Conservation (phyloP, 495 filamentous ascomycete species). For the Aspergillus leporis region DNA sequence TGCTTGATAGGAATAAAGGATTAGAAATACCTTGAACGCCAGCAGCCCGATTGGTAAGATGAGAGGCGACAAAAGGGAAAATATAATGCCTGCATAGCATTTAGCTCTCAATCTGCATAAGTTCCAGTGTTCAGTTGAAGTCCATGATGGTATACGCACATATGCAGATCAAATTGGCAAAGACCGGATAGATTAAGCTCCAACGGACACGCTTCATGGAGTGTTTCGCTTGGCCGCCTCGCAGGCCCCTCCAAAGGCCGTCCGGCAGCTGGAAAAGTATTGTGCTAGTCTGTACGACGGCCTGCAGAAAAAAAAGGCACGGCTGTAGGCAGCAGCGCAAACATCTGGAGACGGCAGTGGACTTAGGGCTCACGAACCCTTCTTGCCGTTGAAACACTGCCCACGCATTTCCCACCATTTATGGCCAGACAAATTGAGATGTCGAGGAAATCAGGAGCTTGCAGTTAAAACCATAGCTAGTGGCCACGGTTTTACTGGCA, state of each 20-base stretch:
- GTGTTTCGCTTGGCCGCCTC: conserved; percentile 58
- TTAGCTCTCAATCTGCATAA: background rate
- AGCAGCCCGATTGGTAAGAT: conserved; percentile 76
- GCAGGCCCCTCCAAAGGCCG: conserved; percentile 67
- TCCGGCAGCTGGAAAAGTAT: conserved; percentile 54
- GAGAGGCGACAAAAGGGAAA: conserved; percentile 71
- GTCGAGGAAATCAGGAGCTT: too few relatives aligned
- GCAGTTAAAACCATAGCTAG: too few relatives aligned
- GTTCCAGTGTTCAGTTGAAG: too few relatives aligned
- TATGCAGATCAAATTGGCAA: conserved; percentile 80
- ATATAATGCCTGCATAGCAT: conserved; percentile 54
- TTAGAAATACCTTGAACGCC: conserved; percentile 74
- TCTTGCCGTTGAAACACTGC: too few relatives aligned
- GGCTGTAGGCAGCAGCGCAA: too few relatives aligned
- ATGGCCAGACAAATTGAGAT: too few relatives aligned
- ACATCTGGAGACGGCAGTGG: too few relatives aligned
- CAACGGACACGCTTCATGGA: conserved; percentile 51
- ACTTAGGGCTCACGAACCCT: too few relatives aligned
- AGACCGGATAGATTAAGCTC: conserved; percentile 75
- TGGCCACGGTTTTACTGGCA: too few relatives aligned
- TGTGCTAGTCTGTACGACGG: conserved; percentile 64
- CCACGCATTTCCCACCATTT: too few relatives aligned
- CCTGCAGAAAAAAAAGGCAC: too few relatives aligned
- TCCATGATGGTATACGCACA: too few relatives aligned
- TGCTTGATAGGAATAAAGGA: conserved; percentile 76